Evolutionary conservation across 805 yeast genomes (phyloP), one percentile per base, ranked within the genome.

Genomic region (Clavispora phyllophila): DNA sequence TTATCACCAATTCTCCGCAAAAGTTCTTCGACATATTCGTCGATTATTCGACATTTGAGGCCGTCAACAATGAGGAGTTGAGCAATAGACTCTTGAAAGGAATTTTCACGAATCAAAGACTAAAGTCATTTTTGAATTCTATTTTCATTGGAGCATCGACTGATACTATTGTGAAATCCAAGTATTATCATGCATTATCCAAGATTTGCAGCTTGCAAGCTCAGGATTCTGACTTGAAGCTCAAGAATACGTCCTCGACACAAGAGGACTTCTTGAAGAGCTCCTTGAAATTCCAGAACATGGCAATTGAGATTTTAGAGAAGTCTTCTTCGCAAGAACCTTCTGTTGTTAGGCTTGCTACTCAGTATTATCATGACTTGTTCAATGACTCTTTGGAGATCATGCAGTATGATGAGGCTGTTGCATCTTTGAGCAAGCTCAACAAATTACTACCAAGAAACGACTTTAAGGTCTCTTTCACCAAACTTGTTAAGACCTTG

Each of bases 131-230:
- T 31, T 49, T 63, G 39, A 45, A 52, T 9, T 40, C 58, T 1
- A 49, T 57, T 13, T 60, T 54, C 39, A 36, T 47, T 15, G 43
- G 43, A 4, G 47, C 47, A 17, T 29, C 45, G 5, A 46, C 53
- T 19, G 47, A 43, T 10, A 26, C 29, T 8, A 25, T 49, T 10
- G 46, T 44, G 22, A 54, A 54, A 38, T 54, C 66, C 2, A 53
- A 58, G 17, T 66, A 65, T 47, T 66, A 41, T 43, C 68, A 64
- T 45, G 49, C 61, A 35, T 49, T 63, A 18, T 51, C 60, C 4
- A 51, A 50, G 36, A 20, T 23, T 22, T 35, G 36, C 22, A 26
- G 20, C 12, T 13, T 31, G 7, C 33, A 36, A 29, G 23, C 40
- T 12, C 38, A 6, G 33, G 24, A 22, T 17, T 9, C n/a, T 37